Evolutionary conservation across 2,329 filamentous ascomycete genomes (phyloP).

Genomic region (Talaromyces atroroseus): DNA sequence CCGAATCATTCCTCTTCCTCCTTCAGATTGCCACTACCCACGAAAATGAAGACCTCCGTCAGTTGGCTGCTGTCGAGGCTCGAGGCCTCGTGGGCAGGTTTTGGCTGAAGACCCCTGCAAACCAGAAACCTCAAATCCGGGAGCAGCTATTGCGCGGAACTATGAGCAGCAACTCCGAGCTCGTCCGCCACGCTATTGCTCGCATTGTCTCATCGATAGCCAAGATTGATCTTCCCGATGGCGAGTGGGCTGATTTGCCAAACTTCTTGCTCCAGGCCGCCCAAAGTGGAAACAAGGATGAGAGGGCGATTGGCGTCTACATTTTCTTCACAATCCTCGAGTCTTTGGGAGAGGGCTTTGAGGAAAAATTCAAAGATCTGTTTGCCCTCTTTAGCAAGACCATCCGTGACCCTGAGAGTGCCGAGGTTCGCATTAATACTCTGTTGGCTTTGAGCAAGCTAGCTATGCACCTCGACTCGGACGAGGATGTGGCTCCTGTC

Average conservation of each 20-base stretch:
- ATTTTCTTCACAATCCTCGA: constrained; percentile 90
- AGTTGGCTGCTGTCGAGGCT: constrained; percentile 87
- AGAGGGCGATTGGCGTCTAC: constrained; percentile 87
- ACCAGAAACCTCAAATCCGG: constrained; percentile 74
- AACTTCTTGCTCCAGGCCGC: constrained; percentile 73
- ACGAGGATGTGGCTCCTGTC: constrained; percentile 71
- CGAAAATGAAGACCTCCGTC: constrained; percentile 64
- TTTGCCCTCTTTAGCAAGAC: constrained; percentile 80
- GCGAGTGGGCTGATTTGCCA: constrained; percentile 77
- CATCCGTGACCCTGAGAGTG: constrained; percentile 83
- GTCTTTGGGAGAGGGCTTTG: constrained; percentile 76
- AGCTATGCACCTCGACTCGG: constrained; percentile 79
- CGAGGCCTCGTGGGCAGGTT: constrained; percentile 77
- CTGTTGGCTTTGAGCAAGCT: constrained; percentile 84
- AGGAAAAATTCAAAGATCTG: constrained; percentile 71
- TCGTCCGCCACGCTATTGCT: constrained; percentile 79
- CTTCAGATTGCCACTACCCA: constrained; percentile 84
- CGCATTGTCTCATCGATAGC: constrained; percentile 85
- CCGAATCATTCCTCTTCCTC: constrained; percentile 76
- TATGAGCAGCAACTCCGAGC: constrained; percentile 68
- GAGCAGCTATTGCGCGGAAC: constrained; percentile 79
- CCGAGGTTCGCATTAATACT: constrained; percentile 91
- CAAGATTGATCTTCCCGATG: constrained; percentile 77
- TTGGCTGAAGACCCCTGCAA: constrained; percentile 68
- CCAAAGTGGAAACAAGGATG: constrained; percentile 65